Percentiles rank a stretch among this genome's conserved stretches.
These are phyloP conservation scores for Butyriboletus loyo DNA, from an alignment of 768 basidiomycete species.

Conservation along the genomic window DNA sequence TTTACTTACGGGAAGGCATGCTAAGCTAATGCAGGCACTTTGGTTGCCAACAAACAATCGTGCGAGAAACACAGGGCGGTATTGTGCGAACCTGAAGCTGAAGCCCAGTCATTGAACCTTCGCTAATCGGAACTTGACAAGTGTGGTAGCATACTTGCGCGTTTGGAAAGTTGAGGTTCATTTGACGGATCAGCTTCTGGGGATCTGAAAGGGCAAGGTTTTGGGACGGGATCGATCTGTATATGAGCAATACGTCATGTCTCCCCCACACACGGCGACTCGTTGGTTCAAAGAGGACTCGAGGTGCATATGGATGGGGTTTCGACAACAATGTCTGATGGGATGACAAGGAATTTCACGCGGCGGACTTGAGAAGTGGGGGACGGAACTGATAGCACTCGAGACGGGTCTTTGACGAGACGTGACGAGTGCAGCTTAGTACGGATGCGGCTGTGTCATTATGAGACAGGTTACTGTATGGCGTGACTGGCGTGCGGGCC, in stretches of 20 bases:
- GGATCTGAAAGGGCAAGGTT: conserved; percentile 8
- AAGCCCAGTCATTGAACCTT: conserved; percentile 9
- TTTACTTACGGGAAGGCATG: conserved; percentile 15
- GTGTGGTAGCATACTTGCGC: conserved; percentile 2
- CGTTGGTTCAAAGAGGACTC: conserved; percentile 5
- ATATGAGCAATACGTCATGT: conserved; percentile 23
- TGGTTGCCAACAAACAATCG: conserved; percentile 11
- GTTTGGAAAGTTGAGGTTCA: conserved; percentile 8
- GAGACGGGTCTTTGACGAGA: conserved; percentile 4
- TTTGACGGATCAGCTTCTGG: conserved; percentile 10
- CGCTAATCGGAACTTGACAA: conserved; percentile 11
- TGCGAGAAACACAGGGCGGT: conserved; percentile 16
- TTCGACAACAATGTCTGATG: conserved; percentile 18
- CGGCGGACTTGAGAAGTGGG: conserved; percentile 16
- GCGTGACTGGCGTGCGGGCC: conserved; percentile 14
- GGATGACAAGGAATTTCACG: conserved; percentile 12
- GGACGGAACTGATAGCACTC: background rate
- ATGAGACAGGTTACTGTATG: conserved; percentile 20
- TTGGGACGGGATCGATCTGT: conserved; percentile 7
- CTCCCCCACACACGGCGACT: conserved; percentile 22
- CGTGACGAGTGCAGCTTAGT: conserved; percentile 1
- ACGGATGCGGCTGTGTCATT: conserved; percentile 13
- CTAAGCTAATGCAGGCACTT: conserved; percentile 16
- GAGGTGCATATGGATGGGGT: background rate
- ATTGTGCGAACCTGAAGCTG: conserved; percentile 11